phyloP scores from a whole-genome alignment of 805 yeast species.

The Wickerhamiella bombiphila region DNA sequence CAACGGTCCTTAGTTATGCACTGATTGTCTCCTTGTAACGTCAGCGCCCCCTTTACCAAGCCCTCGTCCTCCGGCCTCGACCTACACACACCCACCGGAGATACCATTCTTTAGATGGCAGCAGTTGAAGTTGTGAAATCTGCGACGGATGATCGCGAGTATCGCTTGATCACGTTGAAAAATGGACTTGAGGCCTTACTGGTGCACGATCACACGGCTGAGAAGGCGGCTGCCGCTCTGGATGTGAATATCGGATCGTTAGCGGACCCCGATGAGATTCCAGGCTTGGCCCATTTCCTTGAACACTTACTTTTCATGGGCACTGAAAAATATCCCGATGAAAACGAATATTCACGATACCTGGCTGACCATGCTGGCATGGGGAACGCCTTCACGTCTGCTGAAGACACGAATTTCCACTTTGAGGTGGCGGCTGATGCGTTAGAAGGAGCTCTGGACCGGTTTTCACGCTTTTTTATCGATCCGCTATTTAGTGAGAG shows the following conservation, averaged over 20 bases:
- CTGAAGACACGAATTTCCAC: conserved; percentile 78
- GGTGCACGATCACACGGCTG: conserved; percentile 60
- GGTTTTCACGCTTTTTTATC: conserved; percentile 87
- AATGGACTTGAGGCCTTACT: conserved; percentile 59
- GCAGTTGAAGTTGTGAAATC: conserved; percentile 20
- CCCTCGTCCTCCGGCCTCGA: too few relatives aligned
- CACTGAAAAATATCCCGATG: conserved; percentile 58
- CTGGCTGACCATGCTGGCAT: conserved; percentile 74
- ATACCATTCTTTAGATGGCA: too few relatives aligned
- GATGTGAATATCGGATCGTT: conserved; percentile 72
- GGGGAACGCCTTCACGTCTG: conserved; percentile 84
- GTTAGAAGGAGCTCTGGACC: conserved; percentile 75
- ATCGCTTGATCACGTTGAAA: conserved; percentile 48
- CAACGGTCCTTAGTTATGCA: too few relatives aligned
- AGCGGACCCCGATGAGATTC: conserved; percentile 52
- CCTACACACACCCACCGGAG: too few relatives aligned
- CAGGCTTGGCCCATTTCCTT: conserved; percentile 82
- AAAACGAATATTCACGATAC: conserved; percentile 59
- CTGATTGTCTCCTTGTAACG: too few relatives aligned
- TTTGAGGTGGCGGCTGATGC: conserved; percentile 69
- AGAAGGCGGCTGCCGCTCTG: conserved; percentile 51
- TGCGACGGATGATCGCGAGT: conserved; percentile 53
- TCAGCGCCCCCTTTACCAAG: too few relatives aligned
- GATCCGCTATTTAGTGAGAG: conserved; percentile 57
- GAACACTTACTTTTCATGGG: conserved; percentile 80